Evolutionary conservation across 225 moss, liverwort and hornwort genomes (phyloP).

Genomic region (Neckera pumila): DNA sequence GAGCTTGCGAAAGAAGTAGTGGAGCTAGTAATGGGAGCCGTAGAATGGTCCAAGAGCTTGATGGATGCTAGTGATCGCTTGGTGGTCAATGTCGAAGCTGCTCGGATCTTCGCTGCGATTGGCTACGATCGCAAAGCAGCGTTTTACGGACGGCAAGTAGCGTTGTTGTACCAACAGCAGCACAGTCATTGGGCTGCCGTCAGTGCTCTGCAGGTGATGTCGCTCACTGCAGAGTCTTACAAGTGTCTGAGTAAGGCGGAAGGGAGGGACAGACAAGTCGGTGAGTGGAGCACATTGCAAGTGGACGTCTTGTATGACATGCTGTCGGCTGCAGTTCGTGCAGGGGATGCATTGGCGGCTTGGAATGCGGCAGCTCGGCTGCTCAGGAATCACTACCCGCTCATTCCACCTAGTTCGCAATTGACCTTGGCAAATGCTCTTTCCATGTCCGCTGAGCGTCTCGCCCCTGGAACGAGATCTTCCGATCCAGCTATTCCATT

Average conservation of each 20-base stretch:
- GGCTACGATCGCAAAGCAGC: constrained; percentile 98
- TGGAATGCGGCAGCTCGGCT: constrained; percentile 95
- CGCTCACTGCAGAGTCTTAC: constrained; percentile 78
- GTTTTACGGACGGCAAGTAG: constrained; percentile 92
- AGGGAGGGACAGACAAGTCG: constrained; percentile 27
- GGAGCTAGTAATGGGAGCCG: constrained; percentile 77
- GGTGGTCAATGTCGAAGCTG: constrained; percentile 90
- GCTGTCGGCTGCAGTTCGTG: constrained; percentile 91
- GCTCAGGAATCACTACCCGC: constrained; percentile 83
- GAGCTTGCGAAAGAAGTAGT: constrained; percentile 84
- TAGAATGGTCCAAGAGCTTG: constrained; percentile 86
- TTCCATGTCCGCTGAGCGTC: constrained; percentile 74
- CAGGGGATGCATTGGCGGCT: constrained; percentile 86
- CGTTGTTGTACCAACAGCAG: constrained; percentile 93
- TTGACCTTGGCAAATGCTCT: constrained; percentile 69
- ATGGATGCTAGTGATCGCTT: constrained; percentile 99
- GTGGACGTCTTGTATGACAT: constrained; percentile 96
- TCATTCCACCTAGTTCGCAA: constrained; percentile 83
- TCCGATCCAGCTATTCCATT: constrained; percentile 86
- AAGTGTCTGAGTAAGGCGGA: constrained; percentile 68
- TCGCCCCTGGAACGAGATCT: constrained; percentile 78
- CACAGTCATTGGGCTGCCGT: constrained; percentile 98
- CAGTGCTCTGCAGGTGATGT: constrained; percentile 88
- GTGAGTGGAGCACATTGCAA: constrained; percentile 96
- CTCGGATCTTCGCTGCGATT: constrained; percentile 82